Conservation (phyloP, 768 basidiomycete species). For the Mycena polygramma region DNA sequence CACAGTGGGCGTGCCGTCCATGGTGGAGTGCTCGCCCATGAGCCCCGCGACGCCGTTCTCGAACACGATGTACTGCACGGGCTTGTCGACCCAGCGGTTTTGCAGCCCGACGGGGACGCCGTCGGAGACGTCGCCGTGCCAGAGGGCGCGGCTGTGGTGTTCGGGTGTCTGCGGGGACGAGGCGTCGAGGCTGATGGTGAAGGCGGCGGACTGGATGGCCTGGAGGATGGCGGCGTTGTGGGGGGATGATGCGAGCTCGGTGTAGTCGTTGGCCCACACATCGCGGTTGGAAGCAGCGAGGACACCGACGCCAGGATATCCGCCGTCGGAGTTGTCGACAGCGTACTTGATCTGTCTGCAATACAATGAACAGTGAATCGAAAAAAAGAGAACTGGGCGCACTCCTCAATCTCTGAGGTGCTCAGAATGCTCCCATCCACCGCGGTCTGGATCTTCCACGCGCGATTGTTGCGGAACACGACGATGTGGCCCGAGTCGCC, state of each 20-base stretch:
- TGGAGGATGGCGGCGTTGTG: slow-evolving; percentile 76
- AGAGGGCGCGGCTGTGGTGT: slow-evolving; percentile 77
- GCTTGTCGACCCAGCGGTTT: slow-evolving; percentile 93
- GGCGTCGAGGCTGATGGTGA: slow-evolving; percentile 85
- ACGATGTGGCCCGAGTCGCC: slow-evolving; percentile 85
- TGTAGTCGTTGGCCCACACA: slow-evolving; percentile 83
- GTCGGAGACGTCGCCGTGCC: slow-evolving; percentile 81
- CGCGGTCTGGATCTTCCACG: slow-evolving; percentile 83
- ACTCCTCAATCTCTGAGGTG: slow-evolving; percentile 76
- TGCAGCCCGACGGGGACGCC: slow-evolving; percentile 68
- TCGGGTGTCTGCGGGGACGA: slow-evolving; percentile 63
- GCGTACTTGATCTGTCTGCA: slow-evolving; percentile 79
- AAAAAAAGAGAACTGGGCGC: slow-evolving; percentile 30
- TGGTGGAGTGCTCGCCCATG: slow-evolving; percentile 94
- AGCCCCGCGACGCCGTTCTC: slow-evolving; percentile 86
- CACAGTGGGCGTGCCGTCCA: slow-evolving; percentile 90
- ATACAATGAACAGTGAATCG: neutral
- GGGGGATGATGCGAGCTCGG: slow-evolving; percentile 67
- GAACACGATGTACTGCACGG: slow-evolving; percentile 86
- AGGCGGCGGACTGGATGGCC: slow-evolving; percentile 87
- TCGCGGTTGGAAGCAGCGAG: slow-evolving; percentile 87
- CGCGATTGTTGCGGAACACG: slow-evolving; percentile 86
- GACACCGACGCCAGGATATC: slow-evolving; percentile 82
- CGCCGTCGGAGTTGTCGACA: slow-evolving; percentile 70
- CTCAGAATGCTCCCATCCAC: slow-evolving; percentile 70